Base-by-base conservation (phyloP, 768 basidiomycete genomes). In the Serendipita sp. region DNA sequence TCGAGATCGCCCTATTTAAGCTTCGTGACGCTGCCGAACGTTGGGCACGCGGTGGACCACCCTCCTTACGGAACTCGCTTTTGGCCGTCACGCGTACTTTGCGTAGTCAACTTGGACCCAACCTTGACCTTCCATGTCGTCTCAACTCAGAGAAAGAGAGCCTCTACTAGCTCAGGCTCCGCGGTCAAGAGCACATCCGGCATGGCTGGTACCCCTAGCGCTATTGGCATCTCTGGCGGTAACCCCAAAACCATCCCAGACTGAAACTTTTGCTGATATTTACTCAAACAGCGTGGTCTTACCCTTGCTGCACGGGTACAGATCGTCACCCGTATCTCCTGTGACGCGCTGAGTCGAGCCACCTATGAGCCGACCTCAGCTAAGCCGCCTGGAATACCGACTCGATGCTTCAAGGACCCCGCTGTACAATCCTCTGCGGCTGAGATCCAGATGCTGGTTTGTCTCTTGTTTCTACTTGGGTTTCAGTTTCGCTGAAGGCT, bases 281-380 rank as follows among this genome's bases (percentile, higher is more conserved):
- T 44, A 16, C 35, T 47, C 4, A 56, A 62, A 4, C 67, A 90
- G 89, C 85, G 88, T 30, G 88, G 88, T 38, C 83, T 90, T 75
- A 89, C 88, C 0, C 77, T 87, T 72, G 84, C 87, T 44, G 84
- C 88, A 10, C 82, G 88, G 65, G 85, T 91, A 53, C 84, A 88
- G 72, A 85, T 91, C 34, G 89, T 84, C 76, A 88, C 83, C 48
- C 82, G 85, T 60, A 81, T 91, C 63, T 83, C 89, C 2, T 90
- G 89, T 73, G 78, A 83, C 58, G 77, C 78, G 3, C 68, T 86
- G 37, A 79, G 81, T 67, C 56, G 56, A 74, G 75, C 28, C 71
- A 75, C 32, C 65, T 62, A 53, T 37, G 60, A 35, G 34, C 15
- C 30, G 63, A 45, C 54, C 32, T 32, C 30, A 48, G 67, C 65